phyloP scores from a whole-genome alignment of 2,329 filamentous ascomycete species.

The Canariomyces notabilis region DNA sequence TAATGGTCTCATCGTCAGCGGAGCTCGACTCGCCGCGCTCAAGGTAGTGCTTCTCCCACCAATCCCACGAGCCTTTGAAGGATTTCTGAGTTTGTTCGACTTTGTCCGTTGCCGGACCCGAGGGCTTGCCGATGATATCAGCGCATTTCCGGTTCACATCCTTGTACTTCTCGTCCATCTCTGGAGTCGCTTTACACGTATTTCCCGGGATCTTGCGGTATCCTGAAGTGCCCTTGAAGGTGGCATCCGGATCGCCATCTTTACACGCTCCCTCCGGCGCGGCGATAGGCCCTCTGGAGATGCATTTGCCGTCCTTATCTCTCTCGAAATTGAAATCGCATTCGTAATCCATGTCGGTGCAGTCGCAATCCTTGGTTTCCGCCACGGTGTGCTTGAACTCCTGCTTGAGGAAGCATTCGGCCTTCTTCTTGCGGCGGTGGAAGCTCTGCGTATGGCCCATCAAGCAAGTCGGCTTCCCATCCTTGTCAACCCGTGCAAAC shows the following conservation, averaged over 20 bases:
- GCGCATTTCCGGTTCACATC: constrained; percentile 71
- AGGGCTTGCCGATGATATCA: constrained; percentile 48
- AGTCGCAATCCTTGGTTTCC: constrained; percentile 70
- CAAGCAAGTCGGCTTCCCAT: constrained; percentile 78
- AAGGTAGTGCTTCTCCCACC: constrained; percentile 64
- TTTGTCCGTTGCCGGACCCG: constrained; percentile 58
- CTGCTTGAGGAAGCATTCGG: constrained; percentile 82
- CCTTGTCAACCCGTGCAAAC: constrained; percentile 74
- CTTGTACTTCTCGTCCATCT: constrained; percentile 62
- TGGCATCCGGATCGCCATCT: constrained; percentile 57
- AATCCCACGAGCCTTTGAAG: constrained; percentile 55
- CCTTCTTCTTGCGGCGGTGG: constrained; percentile 75
- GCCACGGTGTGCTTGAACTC: constrained; percentile 76
- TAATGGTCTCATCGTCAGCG: constrained; percentile 66
- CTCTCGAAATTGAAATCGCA: constrained; percentile 89
- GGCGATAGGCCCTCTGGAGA: constrained; percentile 55
- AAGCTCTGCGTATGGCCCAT: constrained; percentile 96
- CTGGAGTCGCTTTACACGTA: constrained; percentile 56
- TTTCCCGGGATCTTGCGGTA: constrained; percentile 89
- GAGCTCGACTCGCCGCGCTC: constrained; percentile 64
- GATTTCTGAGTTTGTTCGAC: constrained; percentile 55
- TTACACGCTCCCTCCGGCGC: constrained; percentile 71
- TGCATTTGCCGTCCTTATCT: constrained; percentile 63
- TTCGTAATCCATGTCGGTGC: constrained; percentile 81
- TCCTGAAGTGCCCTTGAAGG: constrained; percentile 79